A percentile compares a stretch with the other conserved stretches of the same genome.
Conservation (phyloP, 1,284 basidiomycete species). For the Puccinia hordei region DNA sequence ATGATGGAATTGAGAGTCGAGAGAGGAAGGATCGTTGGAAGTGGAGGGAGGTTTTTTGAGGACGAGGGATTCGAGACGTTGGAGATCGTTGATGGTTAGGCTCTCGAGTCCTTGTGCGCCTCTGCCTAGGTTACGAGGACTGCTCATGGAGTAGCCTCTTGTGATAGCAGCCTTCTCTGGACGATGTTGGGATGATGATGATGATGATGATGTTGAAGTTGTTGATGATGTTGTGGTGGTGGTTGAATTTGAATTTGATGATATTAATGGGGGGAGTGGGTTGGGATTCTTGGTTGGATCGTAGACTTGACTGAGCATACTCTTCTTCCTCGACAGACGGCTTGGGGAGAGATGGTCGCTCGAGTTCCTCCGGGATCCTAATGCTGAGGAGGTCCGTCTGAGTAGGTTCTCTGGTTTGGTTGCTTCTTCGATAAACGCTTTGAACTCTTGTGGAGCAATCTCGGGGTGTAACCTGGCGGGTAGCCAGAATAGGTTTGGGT, state of each 20-base stretch:
- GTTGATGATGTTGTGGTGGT: conserved; percentile 72
- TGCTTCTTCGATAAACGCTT: conserved; percentile 91
- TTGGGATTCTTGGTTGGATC: conserved; percentile 62
- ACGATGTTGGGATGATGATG: conserved; percentile 48
- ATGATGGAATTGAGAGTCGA: conserved; percentile 63
- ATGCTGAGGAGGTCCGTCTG: conserved; percentile 52
- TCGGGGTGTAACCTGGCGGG: conserved; percentile 94
- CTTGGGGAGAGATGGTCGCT: conserved; percentile 59
- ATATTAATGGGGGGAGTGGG: conserved; percentile 56
- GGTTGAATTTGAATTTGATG: too few relatives aligned
- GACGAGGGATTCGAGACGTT: conserved; percentile 85
- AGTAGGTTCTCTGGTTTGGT: conserved; percentile 63
- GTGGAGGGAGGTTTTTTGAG: conserved; percentile 65
- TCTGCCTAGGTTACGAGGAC: conserved; percentile 68
- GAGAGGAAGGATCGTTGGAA: conserved; percentile 73
- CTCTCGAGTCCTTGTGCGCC: conserved; percentile 61
- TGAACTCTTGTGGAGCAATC: conserved; percentile 93
- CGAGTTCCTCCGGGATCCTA: conserved; percentile 62
- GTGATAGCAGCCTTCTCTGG: conserved; percentile 61
- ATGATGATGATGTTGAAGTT: neutral
- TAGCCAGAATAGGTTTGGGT: conserved; percentile 83
- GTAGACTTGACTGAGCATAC: conserved; percentile 87
- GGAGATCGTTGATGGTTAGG: conserved; percentile 85
- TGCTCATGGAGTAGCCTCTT: conserved; percentile 66
- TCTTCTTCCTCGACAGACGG: conserved; percentile 73